phyloP scores from a whole-genome alignment of 1,284 basidiomycete species.

The Ganoderma sinense region DNA sequence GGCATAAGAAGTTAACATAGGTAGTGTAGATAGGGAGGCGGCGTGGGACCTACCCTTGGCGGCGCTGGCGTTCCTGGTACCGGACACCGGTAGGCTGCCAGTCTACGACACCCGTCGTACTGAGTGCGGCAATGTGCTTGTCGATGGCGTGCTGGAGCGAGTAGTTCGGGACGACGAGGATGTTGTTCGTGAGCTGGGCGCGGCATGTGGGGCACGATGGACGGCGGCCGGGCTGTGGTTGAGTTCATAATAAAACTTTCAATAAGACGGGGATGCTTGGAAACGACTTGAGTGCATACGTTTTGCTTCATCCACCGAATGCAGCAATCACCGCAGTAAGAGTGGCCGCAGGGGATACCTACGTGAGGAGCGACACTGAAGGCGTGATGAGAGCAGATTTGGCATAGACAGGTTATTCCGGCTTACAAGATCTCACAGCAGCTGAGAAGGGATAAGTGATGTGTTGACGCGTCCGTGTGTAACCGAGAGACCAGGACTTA shows the following conservation, averaged over 20 bases:
- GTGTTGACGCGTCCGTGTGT: background rate
- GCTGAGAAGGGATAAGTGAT: conserved; percentile 24
- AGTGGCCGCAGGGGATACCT: conserved; percentile 44
- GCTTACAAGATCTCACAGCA: conserved; percentile 44
- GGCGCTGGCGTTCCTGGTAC: conserved; percentile 11
- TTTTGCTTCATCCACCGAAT: conserved; percentile 38
- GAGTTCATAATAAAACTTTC: background rate
- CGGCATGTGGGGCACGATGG: conserved; percentile 44
- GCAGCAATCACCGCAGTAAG: conserved; percentile 43
- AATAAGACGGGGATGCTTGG: background rate
- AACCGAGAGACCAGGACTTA: conserved; percentile 27
- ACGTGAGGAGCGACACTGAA: conserved; percentile 39
- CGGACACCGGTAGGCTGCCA: conserved; percentile 38
- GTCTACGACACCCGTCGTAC: conserved; percentile 34
- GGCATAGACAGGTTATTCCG: background rate
- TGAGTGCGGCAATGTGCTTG: conserved; percentile 37
- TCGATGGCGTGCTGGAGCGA: conserved; percentile 40
- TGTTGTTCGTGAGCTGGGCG: conserved; percentile 25
- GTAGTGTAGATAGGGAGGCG: too few relatives aligned
- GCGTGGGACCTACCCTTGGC: background rate
- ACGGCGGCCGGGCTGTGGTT: conserved; percentile 16
- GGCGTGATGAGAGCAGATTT: background rate
- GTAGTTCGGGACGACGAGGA: conserved; percentile 42
- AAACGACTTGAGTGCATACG: conserved; percentile 25
- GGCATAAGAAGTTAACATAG: too few relatives aligned